Evolutionary conservation across 2,329 filamentous ascomycete genomes (phyloP).

Genomic region (Tolypocladium endophyticum): DNA sequence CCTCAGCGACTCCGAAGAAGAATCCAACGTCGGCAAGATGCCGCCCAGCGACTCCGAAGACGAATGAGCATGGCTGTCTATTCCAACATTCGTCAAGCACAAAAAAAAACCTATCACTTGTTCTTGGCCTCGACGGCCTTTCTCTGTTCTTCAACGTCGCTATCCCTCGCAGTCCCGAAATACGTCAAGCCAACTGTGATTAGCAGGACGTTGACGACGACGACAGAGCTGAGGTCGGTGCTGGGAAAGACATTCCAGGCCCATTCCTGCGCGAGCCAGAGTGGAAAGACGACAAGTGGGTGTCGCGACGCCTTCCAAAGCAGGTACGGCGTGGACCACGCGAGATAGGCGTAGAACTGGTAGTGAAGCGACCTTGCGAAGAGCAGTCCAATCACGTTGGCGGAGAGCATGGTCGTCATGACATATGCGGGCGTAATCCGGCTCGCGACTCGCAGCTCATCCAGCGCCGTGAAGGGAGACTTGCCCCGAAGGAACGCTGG

Average conservation of each 20-base stretch:
- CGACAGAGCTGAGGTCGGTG: slow-evolving; percentile 40
- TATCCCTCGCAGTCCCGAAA: slow-evolving; percentile 33
- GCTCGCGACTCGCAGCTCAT: slow-evolving; percentile 45
- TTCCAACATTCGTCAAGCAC: not conserved
- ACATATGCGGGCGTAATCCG: slow-evolving; percentile 62
- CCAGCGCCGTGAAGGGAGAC: slow-evolving; percentile 34
- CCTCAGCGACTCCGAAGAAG: slow-evolving; percentile 61
- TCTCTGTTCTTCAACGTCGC: not conserved
- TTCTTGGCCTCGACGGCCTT: slow-evolving; percentile 14
- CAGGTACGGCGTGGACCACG: slow-evolving; percentile 80
- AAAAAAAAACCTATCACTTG: slow-evolving; percentile 16
- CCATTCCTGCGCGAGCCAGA: slow-evolving; percentile 79
- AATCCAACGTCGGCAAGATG: slow-evolving; percentile 75
- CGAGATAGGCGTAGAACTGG: slow-evolving; percentile 88
- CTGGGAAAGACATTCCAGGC: slow-evolving; percentile 95
- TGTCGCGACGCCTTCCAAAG: slow-evolving; percentile 69
- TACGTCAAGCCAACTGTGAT: slow-evolving; percentile 55
- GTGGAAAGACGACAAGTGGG: slow-evolving; percentile 52
- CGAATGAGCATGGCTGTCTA: slow-evolving; percentile 26
- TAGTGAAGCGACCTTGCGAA: slow-evolving; percentile 87
- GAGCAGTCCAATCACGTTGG: slow-evolving; percentile 69
- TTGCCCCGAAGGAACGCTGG: slow-evolving; percentile 28
- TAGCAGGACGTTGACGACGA: slow-evolving; percentile 62
- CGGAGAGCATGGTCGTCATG: slow-evolving; percentile 64
- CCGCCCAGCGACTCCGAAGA: slow-evolving; percentile 73